These are phyloP conservation scores for Mrakiaceae sp. DNA, from an alignment of 1,284 basidiomycete species.

Conservation along the genomic window DNA sequence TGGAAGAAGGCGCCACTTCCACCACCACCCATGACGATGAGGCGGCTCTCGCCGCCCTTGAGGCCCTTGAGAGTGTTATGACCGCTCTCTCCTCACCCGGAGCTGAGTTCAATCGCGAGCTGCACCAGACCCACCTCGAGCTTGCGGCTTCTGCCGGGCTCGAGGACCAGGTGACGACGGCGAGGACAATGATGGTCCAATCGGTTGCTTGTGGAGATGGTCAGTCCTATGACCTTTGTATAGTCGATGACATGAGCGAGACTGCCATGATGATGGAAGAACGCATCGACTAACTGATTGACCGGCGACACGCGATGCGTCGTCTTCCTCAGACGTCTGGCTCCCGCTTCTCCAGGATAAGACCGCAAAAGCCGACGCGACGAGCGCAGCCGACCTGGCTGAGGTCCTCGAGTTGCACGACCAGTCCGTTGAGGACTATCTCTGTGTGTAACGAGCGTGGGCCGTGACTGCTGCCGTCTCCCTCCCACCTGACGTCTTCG, in stretches of 20 bases:
- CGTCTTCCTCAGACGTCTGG: conserved; percentile 12
- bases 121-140: conserved; percentile 10
- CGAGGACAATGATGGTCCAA: conserved; percentile 13
- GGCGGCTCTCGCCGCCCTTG: conserved; percentile 8
- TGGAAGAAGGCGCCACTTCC: not conserved
- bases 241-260: no score
- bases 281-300: no score
- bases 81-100: not conserved
- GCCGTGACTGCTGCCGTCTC: not conserved
- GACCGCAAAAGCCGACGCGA: not conserved
- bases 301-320: no score
- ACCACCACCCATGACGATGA: not conserved
- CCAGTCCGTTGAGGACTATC: conserved; percentile 14
- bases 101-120: conserved; percentile 5
- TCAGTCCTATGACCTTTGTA: not conserved
- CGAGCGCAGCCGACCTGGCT: not conserved
- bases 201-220: conserved; percentile 12
- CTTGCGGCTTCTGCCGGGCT: conserved; percentile 9
- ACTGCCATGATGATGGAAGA: no score
- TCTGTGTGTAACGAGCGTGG: conserved; percentile 3
- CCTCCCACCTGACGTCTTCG: not conserved
- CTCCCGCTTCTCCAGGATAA: conserved; percentile 8
- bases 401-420: conserved; percentile 14
- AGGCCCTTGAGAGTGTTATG: conserved; percentile 2
- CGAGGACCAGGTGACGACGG: conserved; percentile 14